Base-by-base conservation (phyloP, 176 grass and related monocot species). In the Poa annua region DNA sequence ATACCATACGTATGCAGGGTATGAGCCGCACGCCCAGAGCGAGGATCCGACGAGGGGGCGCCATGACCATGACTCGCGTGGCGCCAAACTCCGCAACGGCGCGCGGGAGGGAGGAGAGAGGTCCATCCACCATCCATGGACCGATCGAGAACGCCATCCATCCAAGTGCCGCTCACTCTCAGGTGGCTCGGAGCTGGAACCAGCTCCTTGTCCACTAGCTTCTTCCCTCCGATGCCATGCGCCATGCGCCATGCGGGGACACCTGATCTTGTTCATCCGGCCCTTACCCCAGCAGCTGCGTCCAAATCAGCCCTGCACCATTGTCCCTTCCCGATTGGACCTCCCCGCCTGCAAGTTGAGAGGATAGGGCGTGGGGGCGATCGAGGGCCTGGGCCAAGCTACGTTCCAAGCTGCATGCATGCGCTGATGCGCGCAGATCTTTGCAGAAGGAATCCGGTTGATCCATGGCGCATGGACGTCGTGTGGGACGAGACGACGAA, bases 251-350 rank as follows among this genome's bases (percentile, higher is more conserved):
- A 47, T 57, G 21, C 57, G 22, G 2, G 24, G 59, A 11, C 3
- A 14, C 59, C 59, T 26, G 59, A 62, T 29, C 55, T 22, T 22
- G 22, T 9, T 32, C 11, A 41, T 71, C 66, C n/a, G n/a, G n/a
- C n/a, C 12, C 14, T 5, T 29, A 22, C 13, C 13, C 21, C 48
- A 2, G 49, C 48, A 2, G 49, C 47, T 26, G 50, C 32, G 16
- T 16, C 32, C 77, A 86, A 71, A 80, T 86, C 76, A 86, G 67
- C 32, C 13, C 33, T 71, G 44, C 76, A 80, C 67, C n/a, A 55
- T 62, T 85, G 84, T 54, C 76, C 6, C 55, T 72, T 20, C 65
- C 41, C 26, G 13, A 39, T 86, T 39, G 83, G 74, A 77, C 32
- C 57, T 17, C 39, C 17, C 16, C 7, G 22, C 73, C 73, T n/a